Evolutionary conservation across 495 filamentous ascomycete genomes (phyloP).

Genomic region (Jackrogersella minutella): DNA sequence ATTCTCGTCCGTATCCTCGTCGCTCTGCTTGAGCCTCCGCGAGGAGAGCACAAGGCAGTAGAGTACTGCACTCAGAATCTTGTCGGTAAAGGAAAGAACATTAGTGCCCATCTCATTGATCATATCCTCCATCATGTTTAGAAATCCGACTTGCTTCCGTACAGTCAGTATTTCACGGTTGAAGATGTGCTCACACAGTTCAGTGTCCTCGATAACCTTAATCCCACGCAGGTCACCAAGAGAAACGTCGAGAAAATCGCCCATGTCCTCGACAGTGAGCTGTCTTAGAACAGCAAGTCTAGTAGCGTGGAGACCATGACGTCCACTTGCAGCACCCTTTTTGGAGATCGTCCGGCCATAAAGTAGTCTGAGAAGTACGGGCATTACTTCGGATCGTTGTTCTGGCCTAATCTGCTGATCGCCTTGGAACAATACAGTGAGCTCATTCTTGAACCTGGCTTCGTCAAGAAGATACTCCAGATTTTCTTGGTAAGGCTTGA

Average conservation of each 20-base stretch:
- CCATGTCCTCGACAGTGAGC: conserved; percentile 68
- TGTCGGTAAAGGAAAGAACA: conserved; percentile 66
- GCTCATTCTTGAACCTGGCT: conserved; percentile 87
- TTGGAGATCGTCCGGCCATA: conserved; percentile 89
- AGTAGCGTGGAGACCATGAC: conserved; percentile 68
- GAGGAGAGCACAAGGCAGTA: conserved; percentile 81
- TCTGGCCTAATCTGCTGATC: conserved; percentile 77
- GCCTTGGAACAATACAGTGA: conserved; percentile 85
- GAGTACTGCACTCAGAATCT: conserved; percentile 75
- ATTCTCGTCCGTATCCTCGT: conserved; percentile 58
- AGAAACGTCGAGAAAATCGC: conserved; percentile 81
- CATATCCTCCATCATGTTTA: conserved; percentile 91
- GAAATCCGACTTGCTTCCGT: conserved; percentile 84
- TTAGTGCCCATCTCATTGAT: conserved; percentile 79
- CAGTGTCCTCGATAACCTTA: conserved; percentile 60
- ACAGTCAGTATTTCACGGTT: conserved; percentile 62
- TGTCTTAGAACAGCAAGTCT: conserved; percentile 64
- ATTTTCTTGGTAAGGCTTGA: conserved; percentile 85
- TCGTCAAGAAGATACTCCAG: conserved; percentile 91
- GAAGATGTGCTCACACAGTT: conserved; percentile 59
- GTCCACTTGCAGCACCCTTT: conserved; percentile 71
- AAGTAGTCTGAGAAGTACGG: conserved; percentile 83
- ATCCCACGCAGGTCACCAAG: conserved; percentile 72
- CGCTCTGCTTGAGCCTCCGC: conserved; percentile 59
- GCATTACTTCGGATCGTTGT: conserved; percentile 76